Base-by-base conservation (phyloP, 306 rosid species). In the Prunus armeniaca region DNA sequence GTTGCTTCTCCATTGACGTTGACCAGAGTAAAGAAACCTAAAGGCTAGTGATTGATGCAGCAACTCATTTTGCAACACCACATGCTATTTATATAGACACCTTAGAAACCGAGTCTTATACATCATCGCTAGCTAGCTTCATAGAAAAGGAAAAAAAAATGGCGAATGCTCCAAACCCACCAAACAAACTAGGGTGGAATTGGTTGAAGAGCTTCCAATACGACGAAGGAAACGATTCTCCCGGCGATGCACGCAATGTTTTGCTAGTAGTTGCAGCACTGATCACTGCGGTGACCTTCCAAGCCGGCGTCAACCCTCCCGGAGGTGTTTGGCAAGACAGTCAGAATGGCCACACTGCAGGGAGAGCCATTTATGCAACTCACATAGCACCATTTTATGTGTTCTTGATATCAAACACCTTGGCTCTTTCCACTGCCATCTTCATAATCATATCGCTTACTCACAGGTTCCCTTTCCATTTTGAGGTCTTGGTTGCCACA, bases 301-400 rank as follows among this genome's bases (percentile, higher is more conserved):
- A 86, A 73, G 89, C 83, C 2, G 83, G 83, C 2, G 68, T 86
- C 10, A 83, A 73, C 9, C 87, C 82, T 38, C 87, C 82, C 2
- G 87, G 87, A n/a, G 87, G 89, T 2, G 81, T 86, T 45, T 83
- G 90, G 90, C 84, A 86, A 61, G 81, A 85, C 5, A 10, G 2
- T 17, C 0, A 0, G 0, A 2, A 32, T 4, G 75, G 14, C 8
- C 71, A 69, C 20, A n/a, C 7, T 1, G 72, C 82, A 0, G 85
- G 85, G 8, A 68, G 65, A 5, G 78, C 81, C 11, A 84, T 81
- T 13, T 69, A 73, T 9, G 76, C 72, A 3, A 50, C 64, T 19
- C 78, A 69, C 1, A 58, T 45, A 34, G 0, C 0, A 0, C 25
- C 82, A 2, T 86, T 71, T 34, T 69, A 56, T 52, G 80, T 78